Percentiles rank a stretch among this genome's conserved stretches.
phyloP scores from a whole-genome alignment of 2,329 filamentous ascomycete genomes.

The Fusarium lateritium region DNA sequence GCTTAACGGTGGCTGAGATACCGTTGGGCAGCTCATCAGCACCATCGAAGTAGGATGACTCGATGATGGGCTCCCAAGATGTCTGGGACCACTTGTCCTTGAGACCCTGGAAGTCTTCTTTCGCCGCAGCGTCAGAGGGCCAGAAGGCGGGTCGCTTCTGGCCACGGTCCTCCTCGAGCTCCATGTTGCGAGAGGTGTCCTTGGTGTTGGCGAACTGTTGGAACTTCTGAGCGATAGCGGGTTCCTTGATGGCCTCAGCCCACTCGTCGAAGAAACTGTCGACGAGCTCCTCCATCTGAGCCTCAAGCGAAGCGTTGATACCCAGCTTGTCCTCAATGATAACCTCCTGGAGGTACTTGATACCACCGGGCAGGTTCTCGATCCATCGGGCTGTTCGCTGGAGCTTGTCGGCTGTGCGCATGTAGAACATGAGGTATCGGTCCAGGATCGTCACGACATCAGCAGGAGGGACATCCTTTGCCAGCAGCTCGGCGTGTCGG shows the following conservation, averaged over 20 bases:
- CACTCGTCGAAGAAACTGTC: constrained; percentile 92
- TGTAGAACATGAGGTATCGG: constrained; percentile 93
- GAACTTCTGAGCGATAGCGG: constrained; percentile 78
- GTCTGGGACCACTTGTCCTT: constrained; percentile 71
- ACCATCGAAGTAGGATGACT: constrained; percentile 76
- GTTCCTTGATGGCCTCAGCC: constrained; percentile 83
- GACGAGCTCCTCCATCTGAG: constrained; percentile 89
- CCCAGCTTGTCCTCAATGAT: constrained; percentile 89
- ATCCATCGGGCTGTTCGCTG: constrained; percentile 92
- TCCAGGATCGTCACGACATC: constrained; percentile 89
- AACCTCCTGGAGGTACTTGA: constrained; percentile 86
- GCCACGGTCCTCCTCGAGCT: constrained; percentile 78
- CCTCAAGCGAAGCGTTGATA: constrained; percentile 86
- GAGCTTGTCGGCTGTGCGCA: constrained; percentile 90
- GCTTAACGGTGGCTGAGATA: constrained; percentile 83
- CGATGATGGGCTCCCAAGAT: constrained; percentile 85
- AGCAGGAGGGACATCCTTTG: constrained; percentile 86
- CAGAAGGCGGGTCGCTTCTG: constrained; percentile 84
- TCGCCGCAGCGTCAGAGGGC: constrained; percentile 76
- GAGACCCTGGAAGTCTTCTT: constrained; percentile 79
- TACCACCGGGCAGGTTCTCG: constrained; percentile 85
- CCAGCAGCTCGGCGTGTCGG: constrained; percentile 84
- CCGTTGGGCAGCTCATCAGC: constrained; percentile 77
- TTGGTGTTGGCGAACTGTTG: constrained; percentile 86
- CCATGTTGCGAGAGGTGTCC: constrained; percentile 78